These are phyloP conservation scores for Coffea canephora DNA, from an alignment of 257 asterid species.

Conservation along the genomic window DNA sequence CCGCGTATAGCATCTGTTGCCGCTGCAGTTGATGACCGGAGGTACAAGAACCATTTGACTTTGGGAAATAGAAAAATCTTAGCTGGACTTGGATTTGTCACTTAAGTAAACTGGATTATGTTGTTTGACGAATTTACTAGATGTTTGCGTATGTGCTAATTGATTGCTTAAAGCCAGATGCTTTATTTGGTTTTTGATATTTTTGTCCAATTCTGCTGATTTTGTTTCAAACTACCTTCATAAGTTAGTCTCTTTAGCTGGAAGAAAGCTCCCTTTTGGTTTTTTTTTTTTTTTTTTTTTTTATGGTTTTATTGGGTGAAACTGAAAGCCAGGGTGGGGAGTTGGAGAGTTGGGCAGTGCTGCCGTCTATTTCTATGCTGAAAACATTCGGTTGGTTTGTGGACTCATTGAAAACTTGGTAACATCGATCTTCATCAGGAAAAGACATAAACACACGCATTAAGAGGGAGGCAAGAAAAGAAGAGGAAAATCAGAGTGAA, in stretches of 20 bases:
- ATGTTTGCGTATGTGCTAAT: too few relatives aligned
- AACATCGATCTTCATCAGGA: too few relatives aligned
- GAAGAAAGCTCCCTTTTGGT: background rate
- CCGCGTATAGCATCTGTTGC: constrained; percentile 98
- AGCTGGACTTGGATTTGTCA: constrained; percentile 56
- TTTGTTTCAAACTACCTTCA: background rate
- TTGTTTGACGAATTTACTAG: background rate
- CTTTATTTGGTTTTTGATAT: background rate
- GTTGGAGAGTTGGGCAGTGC: background rate
- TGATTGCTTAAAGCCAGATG: background rate
- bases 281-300: too few relatives aligned
- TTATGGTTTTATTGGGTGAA: background rate
- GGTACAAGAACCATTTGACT: constrained; percentile 88
- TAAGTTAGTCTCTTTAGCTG: background rate
- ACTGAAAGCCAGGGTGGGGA: background rate
- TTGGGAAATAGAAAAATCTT: constrained; percentile 43
- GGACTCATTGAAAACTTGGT: too few relatives aligned
- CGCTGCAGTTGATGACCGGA: constrained; percentile 96
- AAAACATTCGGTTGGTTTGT: too few relatives aligned
- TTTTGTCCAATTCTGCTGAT: background rate
- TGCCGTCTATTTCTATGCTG: too few relatives aligned
- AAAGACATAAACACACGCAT: too few relatives aligned
- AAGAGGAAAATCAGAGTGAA: too few relatives aligned
- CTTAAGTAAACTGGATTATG: constrained; percentile 50
- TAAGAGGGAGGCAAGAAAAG: too few relatives aligned